Conservation (phyloP, 768 basidiomycete genomes). For the Coprinopsis strossmayeri region DNA sequence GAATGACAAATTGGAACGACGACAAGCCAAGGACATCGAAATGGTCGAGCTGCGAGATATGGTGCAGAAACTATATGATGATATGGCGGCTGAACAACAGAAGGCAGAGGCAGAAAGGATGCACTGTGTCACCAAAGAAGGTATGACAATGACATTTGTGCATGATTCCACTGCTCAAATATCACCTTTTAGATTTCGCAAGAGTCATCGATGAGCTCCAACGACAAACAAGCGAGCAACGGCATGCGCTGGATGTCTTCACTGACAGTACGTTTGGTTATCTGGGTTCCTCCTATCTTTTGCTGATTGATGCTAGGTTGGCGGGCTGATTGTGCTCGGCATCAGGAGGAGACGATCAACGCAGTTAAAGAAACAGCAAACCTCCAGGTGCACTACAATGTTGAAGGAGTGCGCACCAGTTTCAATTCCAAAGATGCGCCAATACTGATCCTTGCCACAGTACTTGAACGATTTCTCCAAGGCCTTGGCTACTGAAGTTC, state of each 20-base stretch:
- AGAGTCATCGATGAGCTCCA: constrained; percentile 52
- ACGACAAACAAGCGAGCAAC: constrained; percentile 54
- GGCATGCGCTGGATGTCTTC: constrained; percentile 45
- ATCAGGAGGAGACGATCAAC: constrained; percentile 61
- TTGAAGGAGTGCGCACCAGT: constrained; percentile 75
- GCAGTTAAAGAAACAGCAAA: constrained; percentile 66
- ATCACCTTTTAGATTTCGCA: constrained; percentile 64
- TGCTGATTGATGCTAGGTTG: constrained; percentile 41
- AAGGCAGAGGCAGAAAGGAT: constrained; percentile 46
- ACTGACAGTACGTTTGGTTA: constrained; percentile 43
- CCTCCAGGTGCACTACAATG: constrained; percentile 77
- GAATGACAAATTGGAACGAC: constrained; percentile 52
- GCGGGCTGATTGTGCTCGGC: constrained; percentile 58
- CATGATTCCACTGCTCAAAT: no score
- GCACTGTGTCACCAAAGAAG: constrained; percentile 48
- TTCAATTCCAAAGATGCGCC: no score
- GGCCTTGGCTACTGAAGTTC: constrained; percentile 75
- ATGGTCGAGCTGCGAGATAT: constrained; percentile 55
- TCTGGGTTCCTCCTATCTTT: constrained; percentile 4
- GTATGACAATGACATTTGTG: no score
- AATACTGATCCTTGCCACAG: constrained; percentile 36
- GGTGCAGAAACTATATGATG: constrained; percentile 50
- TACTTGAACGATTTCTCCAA: constrained; percentile 88
- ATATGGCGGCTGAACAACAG: constrained; percentile 44
- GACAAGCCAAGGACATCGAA: constrained; percentile 52